Conservation (phyloP, 257 asterid genomes). For the Echites panduratus region DNA sequence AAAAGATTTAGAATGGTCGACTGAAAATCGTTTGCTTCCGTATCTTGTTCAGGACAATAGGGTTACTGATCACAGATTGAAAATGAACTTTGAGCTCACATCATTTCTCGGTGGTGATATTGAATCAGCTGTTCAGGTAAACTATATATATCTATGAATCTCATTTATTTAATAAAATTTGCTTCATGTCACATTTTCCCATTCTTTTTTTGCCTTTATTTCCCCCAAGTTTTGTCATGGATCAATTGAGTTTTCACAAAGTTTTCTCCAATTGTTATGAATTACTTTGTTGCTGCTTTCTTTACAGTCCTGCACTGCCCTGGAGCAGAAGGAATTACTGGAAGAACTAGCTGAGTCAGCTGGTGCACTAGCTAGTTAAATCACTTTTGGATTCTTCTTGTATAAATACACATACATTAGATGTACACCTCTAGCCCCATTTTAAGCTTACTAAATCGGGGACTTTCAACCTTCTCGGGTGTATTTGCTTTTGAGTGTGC, state of each 20-base stretch:
- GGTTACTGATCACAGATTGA: slow-evolving; percentile 91
- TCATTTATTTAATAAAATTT: background rate
- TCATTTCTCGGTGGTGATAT: slow-evolving; percentile 89
- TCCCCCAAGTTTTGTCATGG: too few species aligned
- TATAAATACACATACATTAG: background rate
- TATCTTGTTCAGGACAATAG: slow-evolving; percentile 67
- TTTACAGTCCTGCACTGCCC: slow-evolving; percentile 71
- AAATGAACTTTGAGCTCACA: slow-evolving; percentile 83
- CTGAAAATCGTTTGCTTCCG: slow-evolving; percentile 3
- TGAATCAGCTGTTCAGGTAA: slow-evolving; percentile 92
- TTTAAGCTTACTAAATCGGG: background rate
- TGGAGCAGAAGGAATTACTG: slow-evolving; percentile 87
- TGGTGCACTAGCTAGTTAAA: slow-evolving; percentile 20
- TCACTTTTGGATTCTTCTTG: background rate
- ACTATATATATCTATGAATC: background rate
- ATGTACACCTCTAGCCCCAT: background rate
- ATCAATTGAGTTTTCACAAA: background rate
- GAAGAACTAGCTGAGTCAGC: slow-evolving; percentile 85
- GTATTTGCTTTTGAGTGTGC: background rate
- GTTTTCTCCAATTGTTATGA: background rate
- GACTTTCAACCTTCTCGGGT: background rate
- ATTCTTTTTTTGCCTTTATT: background rate
- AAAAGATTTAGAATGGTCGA: background rate
- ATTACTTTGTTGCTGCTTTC: slow-evolving; percentile 15
- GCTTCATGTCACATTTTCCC: background rate